Percentiles rank a stretch among this genome's conserved stretches.
phyloP scores from a whole-genome alignment of 2,329 filamentous ascomycete genomes.

The Amphichorda felina region DNA sequence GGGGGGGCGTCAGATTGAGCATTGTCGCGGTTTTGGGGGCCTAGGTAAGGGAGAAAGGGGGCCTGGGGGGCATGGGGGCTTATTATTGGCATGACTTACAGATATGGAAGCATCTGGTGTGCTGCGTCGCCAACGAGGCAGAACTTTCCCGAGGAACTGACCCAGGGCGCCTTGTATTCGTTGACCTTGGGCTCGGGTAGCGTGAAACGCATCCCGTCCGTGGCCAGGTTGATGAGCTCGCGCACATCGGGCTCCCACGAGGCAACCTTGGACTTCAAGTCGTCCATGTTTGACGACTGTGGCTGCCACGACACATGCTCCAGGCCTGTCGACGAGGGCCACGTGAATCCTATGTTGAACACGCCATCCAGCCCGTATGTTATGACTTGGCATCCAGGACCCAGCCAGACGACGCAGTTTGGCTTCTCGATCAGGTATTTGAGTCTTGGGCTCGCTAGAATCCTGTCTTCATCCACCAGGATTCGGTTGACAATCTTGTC shows the following conservation, averaged over 20 bases:
- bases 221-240: not conserved
- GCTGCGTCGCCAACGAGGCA: constrained; percentile 1
- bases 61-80: too few species aligned
- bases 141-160: not conserved
- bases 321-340: not conserved
- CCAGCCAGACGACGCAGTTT: constrained; percentile 1
- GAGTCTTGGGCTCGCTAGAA: too few species aligned
- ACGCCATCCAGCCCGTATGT: constrained; percentile 1
- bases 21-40: not conserved
- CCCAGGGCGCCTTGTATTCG: constrained; percentile 1
- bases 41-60: too few species aligned
- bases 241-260: not conserved
- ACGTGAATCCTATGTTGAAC: constrained; percentile 2
- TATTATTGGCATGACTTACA: too few species aligned
- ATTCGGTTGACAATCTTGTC: too few species aligned
- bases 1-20: not conserved
- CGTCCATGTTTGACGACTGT: not conserved
- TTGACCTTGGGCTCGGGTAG: constrained; percentile 1
- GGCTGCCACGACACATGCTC: not conserved
- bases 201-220: not conserved
- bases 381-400: not conserved
- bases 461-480: too few species aligned
- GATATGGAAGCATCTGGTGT: constrained; percentile 1
- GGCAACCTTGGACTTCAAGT: not conserved
- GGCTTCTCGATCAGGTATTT: too few species aligned